Base-by-base conservation (phyloP, 768 basidiomycete genomes). In the Amanita molliuscula region DNA sequence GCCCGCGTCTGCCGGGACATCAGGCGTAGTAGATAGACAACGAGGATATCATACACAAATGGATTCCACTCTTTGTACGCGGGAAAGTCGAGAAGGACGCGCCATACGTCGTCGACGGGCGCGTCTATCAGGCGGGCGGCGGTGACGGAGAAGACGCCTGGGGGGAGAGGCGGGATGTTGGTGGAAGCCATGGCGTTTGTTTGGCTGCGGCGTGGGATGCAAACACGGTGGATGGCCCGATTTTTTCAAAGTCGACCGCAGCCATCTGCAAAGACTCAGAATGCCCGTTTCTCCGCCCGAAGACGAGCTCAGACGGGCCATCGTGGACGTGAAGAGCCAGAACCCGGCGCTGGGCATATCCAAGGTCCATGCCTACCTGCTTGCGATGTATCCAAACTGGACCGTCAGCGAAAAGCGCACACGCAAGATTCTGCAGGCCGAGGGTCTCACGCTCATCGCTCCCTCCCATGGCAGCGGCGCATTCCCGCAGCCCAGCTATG, bases 341-440 rank as follows among this genome's bases (percentile, higher is more conserved):
- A 70, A 88, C 42, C 82, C 88, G 0, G 63, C 71, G 0, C 70
- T 87, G 16, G 91, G 90, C 2, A 78, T 88, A 36, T 59, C 72
- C 15, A 93, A 89, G 65, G 70, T 89, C 3, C 83, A 88, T 49
- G 67, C 75, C 2, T 70, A 78, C 5, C 66, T 93, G 7, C 73
- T 84, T 10, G 62, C 71, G 10, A 65, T 68, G 8, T 66, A 86
- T 55, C 77, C 85, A 2, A 69, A 75, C 20, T 93, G 88, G 88
- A 62, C 74, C 0, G 86, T 92, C 55, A 88, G 87, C 61, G 91
- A 93, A 64, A 92, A 90, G 59, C 77, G 91, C 20, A 74, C 84
- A 3, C 69, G 81, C 42, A 91, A 87, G 62, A 66, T 86, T 43
- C 66, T 92, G 1, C 82, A 85, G 54, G 67, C 60, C 16, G 75